Percentiles rank a stretch among this genome's conserved stretches.
phyloP scores from a whole-genome alignment of 306 rosid genomes.

The Echinosophora koreensis region DNA sequence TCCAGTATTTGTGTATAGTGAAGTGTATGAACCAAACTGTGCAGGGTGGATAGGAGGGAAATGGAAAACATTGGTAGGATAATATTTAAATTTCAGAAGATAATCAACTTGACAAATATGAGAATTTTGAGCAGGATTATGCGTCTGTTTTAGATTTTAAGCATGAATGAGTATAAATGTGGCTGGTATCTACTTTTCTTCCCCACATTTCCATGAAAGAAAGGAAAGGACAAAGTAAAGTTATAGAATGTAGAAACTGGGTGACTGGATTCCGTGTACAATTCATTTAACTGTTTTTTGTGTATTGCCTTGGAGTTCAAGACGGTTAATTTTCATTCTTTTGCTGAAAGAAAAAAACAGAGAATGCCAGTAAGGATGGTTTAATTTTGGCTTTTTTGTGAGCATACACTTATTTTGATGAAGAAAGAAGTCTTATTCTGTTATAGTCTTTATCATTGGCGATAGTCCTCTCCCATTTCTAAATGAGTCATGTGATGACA shows the following conservation, averaged over 20 bases:
- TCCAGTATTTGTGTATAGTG: background rate
- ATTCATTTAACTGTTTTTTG: background rate
- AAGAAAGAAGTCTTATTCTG: background rate
- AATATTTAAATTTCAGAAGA: conserved; percentile 22
- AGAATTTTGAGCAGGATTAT: conserved; percentile 14
- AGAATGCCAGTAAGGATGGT: conserved; percentile 4
- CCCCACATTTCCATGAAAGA: background rate
- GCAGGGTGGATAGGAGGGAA: conserved; percentile 34
- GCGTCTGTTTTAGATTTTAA: conserved; percentile 30
- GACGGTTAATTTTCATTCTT: conserved; percentile 18
- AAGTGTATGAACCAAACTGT: background rate
- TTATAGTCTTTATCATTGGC: background rate
- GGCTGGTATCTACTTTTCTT: background rate
- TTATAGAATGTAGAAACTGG: conserved; percentile 11
- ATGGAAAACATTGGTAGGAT: conserved; percentile 21
- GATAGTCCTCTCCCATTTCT: conserved; percentile 20
- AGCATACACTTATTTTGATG: conserved; percentile 21
- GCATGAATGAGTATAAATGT: conserved; percentile 9
- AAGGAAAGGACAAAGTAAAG: background rate
- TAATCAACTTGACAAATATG: conserved; percentile 1
- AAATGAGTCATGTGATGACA: conserved; percentile 39
- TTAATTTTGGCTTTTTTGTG: background rate
- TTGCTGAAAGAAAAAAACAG: background rate
- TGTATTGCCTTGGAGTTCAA: conserved; percentile 6
- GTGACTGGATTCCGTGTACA: conserved; percentile 25